Percentiles rank a stretch among this genome's conserved stretches.
Evolutionary conservation across 306 rosid species (phyloP).

Genomic region (Myrica gale): DNA sequence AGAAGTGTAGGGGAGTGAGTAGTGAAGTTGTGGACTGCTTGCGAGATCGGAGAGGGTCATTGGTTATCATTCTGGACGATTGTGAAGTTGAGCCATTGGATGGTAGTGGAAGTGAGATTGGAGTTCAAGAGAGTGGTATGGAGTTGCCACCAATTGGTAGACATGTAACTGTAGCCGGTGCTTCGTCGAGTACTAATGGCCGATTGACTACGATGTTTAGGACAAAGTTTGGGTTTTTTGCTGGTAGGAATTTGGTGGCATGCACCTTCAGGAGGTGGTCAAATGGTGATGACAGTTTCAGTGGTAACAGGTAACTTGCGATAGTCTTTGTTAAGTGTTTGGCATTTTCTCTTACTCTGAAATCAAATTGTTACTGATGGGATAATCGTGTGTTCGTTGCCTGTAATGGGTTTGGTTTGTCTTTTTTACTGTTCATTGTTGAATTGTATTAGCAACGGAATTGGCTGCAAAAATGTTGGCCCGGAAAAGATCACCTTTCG

Average conservation of each 20-base stretch:
- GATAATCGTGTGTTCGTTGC: slow-evolving; percentile 21
- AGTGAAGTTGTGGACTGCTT: slow-evolving; percentile 57
- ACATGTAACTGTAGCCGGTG: slow-evolving; percentile 20
- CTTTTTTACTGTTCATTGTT: background rate
- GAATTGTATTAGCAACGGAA: background rate
- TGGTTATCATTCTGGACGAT: slow-evolving; percentile 62
- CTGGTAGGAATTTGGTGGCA: slow-evolving; percentile 47
- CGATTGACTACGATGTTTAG: slow-evolving; percentile 43
- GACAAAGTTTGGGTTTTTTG: slow-evolving; percentile 51
- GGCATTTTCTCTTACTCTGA: background rate
- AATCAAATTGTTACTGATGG: background rate
- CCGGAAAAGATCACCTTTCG: background rate
- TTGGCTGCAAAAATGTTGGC: background rate
- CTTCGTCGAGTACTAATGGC: slow-evolving; percentile 40
- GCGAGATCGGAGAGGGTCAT: slow-evolving; percentile 52
- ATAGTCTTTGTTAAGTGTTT: slow-evolving; percentile 16
- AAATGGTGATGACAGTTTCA: slow-evolving; percentile 32
- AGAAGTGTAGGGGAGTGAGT: slow-evolving; percentile 71
- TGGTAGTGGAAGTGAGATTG: slow-evolving; percentile 37
- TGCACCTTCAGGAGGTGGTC: slow-evolving; percentile 58
- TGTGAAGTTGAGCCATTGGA: slow-evolving; percentile 48
- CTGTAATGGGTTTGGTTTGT: slow-evolving; percentile 3
- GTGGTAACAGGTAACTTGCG: slow-evolving; percentile 22
- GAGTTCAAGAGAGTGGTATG: slow-evolving; percentile 32
- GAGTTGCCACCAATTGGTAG: slow-evolving; percentile 24